Evolutionary conservation across 148 eudicot genomes (phyloP), one percentile per base, ranked within the genome.

Genomic region (Chenopodium berlandieri): DNA sequence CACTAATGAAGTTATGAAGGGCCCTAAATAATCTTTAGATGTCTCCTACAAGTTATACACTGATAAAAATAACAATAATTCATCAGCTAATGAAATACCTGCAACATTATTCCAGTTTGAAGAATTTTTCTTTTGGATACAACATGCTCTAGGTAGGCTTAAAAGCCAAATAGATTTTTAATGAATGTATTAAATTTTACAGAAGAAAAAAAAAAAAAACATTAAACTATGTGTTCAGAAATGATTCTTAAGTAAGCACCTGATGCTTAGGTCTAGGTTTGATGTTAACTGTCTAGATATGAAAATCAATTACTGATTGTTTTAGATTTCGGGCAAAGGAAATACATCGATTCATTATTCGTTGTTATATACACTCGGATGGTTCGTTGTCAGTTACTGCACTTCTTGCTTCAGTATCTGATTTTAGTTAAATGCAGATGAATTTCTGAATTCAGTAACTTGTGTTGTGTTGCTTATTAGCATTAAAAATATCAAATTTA

Each of bases 41-140:
- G 85, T 83, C 71, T 71, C 81, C 84, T 77, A 20, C 73, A 54
- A 34, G 25, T 72, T 47, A 62, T 83, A 78, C 75, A 65, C 44
- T 78, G 68, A 54, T 31, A 71, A 46, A 75, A 78, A 9, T 31
- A 71, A 46, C 66, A 78, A 9, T 31, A 71, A 77, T 46, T 48
- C 13, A 82, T 54, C 48, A 56, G 62, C 62, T 82, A 58, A 47
- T 37, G 62, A 74, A 71, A 82, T 72, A 14, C 79, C 48, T 71
- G 66, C 46, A 72, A 78, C 67, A 83, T 16, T 52, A 44, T 40
- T 74, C 46, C 68, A 83, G 27, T 65, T 78, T 52, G 23, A 1
- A 60, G 62, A 48, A 31, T 72, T 73, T 40, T 68, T 68, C 44
- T 19, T 78, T 50, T 31, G 60, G 47, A 14, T 73, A 73, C 34